Percentiles rank a stretch among this genome's conserved stretches.
phyloP scores from a whole-genome alignment of 768 basidiomycete genomes.

The Amanita molliuscula region DNA sequence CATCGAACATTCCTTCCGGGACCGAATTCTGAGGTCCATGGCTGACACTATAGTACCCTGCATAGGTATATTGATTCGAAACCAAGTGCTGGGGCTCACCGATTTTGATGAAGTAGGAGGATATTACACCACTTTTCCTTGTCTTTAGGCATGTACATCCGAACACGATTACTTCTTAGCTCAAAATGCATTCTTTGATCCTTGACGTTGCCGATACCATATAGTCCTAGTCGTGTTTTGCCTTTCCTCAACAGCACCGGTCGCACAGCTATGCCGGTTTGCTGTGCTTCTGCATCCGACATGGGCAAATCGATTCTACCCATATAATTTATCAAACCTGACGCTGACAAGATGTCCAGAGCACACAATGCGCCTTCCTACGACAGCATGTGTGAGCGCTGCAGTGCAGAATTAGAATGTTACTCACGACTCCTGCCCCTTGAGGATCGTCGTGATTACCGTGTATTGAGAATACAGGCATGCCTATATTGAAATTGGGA shows the following conservation, averaged over 20 bases:
- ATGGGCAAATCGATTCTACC: conserved; percentile 87
- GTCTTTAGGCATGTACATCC: conserved; percentile 93
- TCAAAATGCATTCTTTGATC: conserved; percentile 97
- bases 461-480: conserved; percentile 99
- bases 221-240: conserved; percentile 76
- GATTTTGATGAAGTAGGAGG: conserved; percentile 89
- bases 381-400: neutral
- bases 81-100: conserved; percentile 36
- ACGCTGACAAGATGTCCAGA: conserved; percentile 88
- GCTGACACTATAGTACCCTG: conserved; percentile 52
- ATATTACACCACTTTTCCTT: conserved; percentile 95
- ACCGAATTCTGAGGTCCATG: conserved; percentile 93
- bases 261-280: conserved; percentile 72
- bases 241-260: conserved; percentile 92
- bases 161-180: conserved; percentile 83
- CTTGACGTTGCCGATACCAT: conserved; percentile 94
- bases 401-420: neutral
- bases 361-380: conserved; percentile 91
- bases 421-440: conserved; percentile 77
- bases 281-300: conserved; percentile 54
- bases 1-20: conserved; percentile 96
- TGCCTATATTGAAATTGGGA: conserved; percentile 85
- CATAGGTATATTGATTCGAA: neutral
- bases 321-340: conserved; percentile 95
- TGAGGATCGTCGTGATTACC: conserved; percentile 99